Base-by-base conservation (phyloP, 768 basidiomycete genomes). In the Naganishia vaughanmartiniae region DNA sequence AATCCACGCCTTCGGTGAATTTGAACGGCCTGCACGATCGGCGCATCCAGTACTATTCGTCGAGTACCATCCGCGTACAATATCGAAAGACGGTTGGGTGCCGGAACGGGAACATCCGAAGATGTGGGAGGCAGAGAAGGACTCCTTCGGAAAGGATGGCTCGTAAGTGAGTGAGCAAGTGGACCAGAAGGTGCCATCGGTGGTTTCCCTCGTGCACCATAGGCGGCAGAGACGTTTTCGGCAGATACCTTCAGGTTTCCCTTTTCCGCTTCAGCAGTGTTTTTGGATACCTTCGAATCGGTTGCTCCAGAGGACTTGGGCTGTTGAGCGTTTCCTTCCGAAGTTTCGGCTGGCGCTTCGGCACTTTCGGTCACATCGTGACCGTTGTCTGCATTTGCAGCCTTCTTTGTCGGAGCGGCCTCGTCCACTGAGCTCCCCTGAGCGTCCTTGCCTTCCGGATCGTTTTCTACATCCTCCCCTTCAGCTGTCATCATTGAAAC, bases 31-130 rank as follows among this genome's bases (percentile, higher is more conserved):
- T 92, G 87, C 26, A 98, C 91, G 33, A 90, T 87, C 73, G 90
- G 89, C 1, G 95, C 90, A 79, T 98, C 89, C 70, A 98, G 84
- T 31, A 96, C 89, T 60, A 99, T 84, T 48, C 96, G 86, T 58
- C 91, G 85, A 70, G 89, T 89, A 60, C 92, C 93, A 54, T 89
- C 89, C 68, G 93, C 92, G 81, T 96, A 99, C 0, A 95, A 90
- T 79, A 98, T 93, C 10, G 94, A 96, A n/a, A 99, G 74, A 24
- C 84, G 76, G 67, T 84, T 81, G n/a, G 75, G 71, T 9, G 74
- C 74, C 0, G 80, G 81, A 31, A 71, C 72, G 1, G 73, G 74
- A 36, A 71, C 70, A 15, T 72, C 65, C 45, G 69, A 70, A 31
- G 57, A 68, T 7, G 68, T 72, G 21, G 68, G 54, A 58, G 65